Evolutionary conservation across 306 rosid genomes (phyloP).

Genomic region (Cicer cuneatum): DNA sequence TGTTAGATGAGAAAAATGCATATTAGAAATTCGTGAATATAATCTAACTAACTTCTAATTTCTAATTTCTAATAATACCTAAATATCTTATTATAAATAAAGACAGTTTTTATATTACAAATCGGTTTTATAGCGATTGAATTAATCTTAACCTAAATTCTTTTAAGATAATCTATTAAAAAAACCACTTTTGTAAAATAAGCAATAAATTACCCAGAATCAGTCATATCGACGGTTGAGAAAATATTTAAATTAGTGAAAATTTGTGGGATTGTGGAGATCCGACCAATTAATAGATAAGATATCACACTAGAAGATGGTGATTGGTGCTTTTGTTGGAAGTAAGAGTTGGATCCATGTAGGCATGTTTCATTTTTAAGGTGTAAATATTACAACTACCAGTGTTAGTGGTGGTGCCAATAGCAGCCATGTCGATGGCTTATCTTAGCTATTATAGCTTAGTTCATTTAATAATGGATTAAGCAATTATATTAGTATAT

Average conservation of each 20-base stretch:
- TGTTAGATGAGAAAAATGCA: too few relatives aligned
- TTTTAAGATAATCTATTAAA: too few relatives aligned
- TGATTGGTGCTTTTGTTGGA: constrained; percentile 32
- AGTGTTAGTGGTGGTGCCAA: constrained; percentile 48
- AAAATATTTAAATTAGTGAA: not conserved
- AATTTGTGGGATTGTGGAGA: constrained; percentile 16
- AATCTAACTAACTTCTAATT: too few relatives aligned
- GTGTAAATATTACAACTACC: not conserved
- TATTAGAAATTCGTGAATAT: too few relatives aligned
- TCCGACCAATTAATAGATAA: constrained; percentile 27
- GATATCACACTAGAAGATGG: constrained; percentile 31
- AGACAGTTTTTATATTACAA: too few relatives aligned
- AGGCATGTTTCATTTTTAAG: constrained; percentile 24
- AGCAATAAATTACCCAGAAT: too few relatives aligned
- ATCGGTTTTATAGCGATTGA: too few relatives aligned
- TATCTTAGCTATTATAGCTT: constrained; percentile 23
- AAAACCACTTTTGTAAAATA: too few relatives aligned
- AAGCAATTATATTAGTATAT: constrained; percentile 25
- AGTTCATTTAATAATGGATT: constrained; percentile 38
- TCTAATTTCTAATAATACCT: too few relatives aligned
- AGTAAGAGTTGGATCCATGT: constrained; percentile 48
- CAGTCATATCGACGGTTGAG: not conserved
- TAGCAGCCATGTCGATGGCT: constrained; percentile 38
- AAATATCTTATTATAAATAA: too few relatives aligned
- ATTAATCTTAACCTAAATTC: too few relatives aligned